Conservation (phyloP, 345 rosid genomes). For the Sisymbrium irio region DNA sequence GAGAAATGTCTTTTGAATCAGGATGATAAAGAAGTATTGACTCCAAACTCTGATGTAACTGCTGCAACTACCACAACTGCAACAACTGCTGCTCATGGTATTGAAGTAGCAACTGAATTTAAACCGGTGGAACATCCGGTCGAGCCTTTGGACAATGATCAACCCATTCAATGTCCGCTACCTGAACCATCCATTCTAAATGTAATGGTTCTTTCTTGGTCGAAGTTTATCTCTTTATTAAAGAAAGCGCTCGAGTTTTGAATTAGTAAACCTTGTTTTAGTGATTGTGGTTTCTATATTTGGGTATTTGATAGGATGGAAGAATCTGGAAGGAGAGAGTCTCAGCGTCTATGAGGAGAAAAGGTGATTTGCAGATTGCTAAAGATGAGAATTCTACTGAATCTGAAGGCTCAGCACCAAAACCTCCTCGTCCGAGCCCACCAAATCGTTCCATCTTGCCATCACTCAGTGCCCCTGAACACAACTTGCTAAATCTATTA, state of each 20-base stretch:
- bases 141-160: constrained; percentile 80
- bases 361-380: constrained; percentile 60
- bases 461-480: constrained; percentile 89
- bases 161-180: constrained; percentile 78
- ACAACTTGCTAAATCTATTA: constrained; percentile 71
- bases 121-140: constrained; percentile 92
- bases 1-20: constrained; percentile 28
- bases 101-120: constrained; percentile 77
- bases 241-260: not conserved
- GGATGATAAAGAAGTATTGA: constrained; percentile 67
- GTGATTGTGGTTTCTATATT: not conserved
- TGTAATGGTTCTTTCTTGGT: constrained; percentile 36
- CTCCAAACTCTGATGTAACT: constrained; percentile 49
- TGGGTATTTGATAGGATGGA: constrained; percentile 62
- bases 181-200: constrained; percentile 94
- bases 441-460: constrained; percentile 66
- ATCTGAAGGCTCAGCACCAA: constrained; percentile 34
- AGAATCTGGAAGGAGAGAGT: constrained; percentile 93
- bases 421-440: constrained; percentile 41
- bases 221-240: not conserved
- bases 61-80: constrained; percentile 36
- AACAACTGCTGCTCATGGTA: constrained; percentile 69
- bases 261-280: not conserved
- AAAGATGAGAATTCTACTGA: constrained; percentile 56
- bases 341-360: constrained; percentile 55